A percentile compares a stretch with the other conserved stretches of the same genome.
These are phyloP conservation scores for Barnettozyma sp. DNA, from an alignment of 805 yeast species.

Conservation along the genomic window DNA sequence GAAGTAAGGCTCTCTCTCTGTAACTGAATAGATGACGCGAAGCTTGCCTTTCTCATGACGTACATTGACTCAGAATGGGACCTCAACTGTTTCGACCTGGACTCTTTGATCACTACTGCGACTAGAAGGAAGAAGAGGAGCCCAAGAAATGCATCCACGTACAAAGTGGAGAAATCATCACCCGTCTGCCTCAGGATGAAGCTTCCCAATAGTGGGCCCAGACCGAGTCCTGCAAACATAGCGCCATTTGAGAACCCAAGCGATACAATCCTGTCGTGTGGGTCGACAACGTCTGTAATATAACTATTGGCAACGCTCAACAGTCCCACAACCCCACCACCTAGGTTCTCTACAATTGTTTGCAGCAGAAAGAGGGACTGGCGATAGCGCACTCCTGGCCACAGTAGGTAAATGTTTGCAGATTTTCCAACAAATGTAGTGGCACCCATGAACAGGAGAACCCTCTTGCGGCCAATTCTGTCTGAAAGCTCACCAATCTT, in stretches of 20 bases:
- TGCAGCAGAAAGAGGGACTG: constrained; percentile 35
- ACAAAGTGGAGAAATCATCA: constrained; percentile 28
- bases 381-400: constrained; percentile 32
- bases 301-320: constrained; percentile 61
- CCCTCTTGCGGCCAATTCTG: constrained; percentile 50
- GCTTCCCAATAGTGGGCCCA: constrained; percentile 60
- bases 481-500: constrained; percentile 61
- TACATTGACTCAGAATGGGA: constrained; percentile 41
- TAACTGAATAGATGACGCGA: constrained; percentile 26
- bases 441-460: constrained; percentile 32
- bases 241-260: constrained; percentile 56
- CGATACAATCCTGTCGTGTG: constrained; percentile 48
- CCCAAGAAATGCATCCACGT: constrained; percentile 24
- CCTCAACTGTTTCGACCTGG: constrained; percentile 51
- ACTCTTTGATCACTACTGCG: constrained; percentile 47
- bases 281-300: constrained; percentile 64
- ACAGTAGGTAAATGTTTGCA: constrained; percentile 23
- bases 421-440: constrained; percentile 22
- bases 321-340: constrained; percentile 59
- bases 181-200: constrained; percentile 25
- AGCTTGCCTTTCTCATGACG: constrained; percentile 26
- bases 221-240: constrained; percentile 51
- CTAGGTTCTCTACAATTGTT: constrained; percentile 39
- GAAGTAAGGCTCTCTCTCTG: constrained; percentile 5
- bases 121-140: constrained; percentile 31